Evolutionary conservation across 305 asterid species (phyloP).

Genomic region (Fraxinus greggii): DNA sequence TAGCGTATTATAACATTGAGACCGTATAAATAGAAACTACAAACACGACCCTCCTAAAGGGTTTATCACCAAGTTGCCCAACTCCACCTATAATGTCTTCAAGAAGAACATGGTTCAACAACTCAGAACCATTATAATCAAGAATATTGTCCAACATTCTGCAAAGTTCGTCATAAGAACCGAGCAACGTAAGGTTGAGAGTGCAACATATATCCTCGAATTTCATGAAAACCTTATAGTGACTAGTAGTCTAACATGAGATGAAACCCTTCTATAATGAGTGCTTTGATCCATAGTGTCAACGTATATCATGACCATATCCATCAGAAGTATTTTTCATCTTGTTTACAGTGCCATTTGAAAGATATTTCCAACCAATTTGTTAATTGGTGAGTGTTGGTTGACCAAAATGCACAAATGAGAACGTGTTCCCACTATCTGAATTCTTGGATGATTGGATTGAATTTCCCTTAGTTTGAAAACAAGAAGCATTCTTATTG

Average conservation of each 20-base stretch:
- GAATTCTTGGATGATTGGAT: constrained; percentile 32
- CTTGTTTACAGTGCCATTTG: constrained; percentile 49
- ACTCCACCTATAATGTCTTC: constrained; percentile 49
- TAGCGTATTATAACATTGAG: not conserved
- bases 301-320: constrained; percentile 38
- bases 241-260: constrained; percentile 46
- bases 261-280: constrained; percentile 45
- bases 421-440: constrained; percentile 38
- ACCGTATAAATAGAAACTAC: not conserved
- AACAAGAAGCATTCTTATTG: constrained; percentile 51
- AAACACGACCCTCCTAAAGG: constrained; percentile 50
- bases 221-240: constrained; percentile 77
- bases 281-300: constrained; percentile 30
- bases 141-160: constrained; percentile 56
- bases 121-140: constrained; percentile 43
- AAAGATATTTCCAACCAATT: constrained; percentile 42
- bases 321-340: constrained; percentile 48
- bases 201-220: constrained; percentile 71
- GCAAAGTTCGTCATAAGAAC: constrained; percentile 61
- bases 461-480: constrained; percentile 47
- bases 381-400: constrained; percentile 66
- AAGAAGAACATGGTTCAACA: constrained; percentile 44
- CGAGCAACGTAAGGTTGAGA: constrained; percentile 56
- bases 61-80: constrained; percentile 58
- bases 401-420: constrained; percentile 62